Evolutionary conservation across 345 rosid species (phyloP).

Genomic region (Draba incana): DNA sequence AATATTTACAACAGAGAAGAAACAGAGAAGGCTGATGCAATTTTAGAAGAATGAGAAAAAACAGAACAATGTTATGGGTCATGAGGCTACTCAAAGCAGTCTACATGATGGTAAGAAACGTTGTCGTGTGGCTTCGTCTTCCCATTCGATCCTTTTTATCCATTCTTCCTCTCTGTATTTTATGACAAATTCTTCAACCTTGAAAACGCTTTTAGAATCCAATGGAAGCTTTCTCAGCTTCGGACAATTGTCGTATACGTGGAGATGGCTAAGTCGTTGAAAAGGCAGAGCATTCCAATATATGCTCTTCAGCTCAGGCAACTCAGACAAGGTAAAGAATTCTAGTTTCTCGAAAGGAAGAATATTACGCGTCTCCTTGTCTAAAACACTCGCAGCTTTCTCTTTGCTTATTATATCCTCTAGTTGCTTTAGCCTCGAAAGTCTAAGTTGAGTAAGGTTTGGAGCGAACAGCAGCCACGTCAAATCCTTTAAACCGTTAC

Average conservation of each 20-base stretch:
- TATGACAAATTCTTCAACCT: background rate
- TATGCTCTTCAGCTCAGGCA: conserved; percentile 3
- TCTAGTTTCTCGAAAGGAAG: background rate
- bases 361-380: background rate
- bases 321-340: background rate
- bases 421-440: background rate
- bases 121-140: background rate
- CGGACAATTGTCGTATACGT: background rate
- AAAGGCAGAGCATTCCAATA: background rate
- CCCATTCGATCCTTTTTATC: conserved; percentile 2
- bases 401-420: background rate
- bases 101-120: conserved; percentile 9
- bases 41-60: too few relatives aligned
- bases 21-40: too few relatives aligned
- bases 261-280: background rate
- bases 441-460: background rate
- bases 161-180: background rate
- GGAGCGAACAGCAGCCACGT: background rate
- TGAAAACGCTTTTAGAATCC: background rate
- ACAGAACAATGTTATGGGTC: too few relatives aligned
- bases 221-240: conserved; percentile 24
- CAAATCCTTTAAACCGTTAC: conserved; percentile 4
- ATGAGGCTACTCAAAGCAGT: background rate
- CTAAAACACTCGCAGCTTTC: background rate
- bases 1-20: too few relatives aligned